Conservation (phyloP, 1,284 basidiomycete species). For the Sphagnurus paluster region DNA sequence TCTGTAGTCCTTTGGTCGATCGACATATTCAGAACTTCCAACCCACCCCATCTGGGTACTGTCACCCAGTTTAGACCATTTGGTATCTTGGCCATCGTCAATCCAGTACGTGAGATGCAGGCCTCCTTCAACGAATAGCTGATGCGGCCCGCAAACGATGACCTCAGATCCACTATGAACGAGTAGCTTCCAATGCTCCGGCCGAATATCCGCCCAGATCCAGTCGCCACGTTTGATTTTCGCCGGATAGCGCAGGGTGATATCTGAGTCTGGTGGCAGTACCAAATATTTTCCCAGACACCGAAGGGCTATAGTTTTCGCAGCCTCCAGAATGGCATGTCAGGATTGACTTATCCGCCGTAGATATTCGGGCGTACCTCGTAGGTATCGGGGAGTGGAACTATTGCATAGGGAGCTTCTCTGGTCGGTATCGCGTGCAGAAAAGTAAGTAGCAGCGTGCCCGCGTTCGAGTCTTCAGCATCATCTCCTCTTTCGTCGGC, state of each 20-base stretch:
- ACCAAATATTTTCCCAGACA: constrained; percentile 10
- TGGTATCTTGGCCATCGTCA: not conserved
- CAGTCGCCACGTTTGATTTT: constrained; percentile 3
- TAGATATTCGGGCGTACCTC: too few relatives aligned
- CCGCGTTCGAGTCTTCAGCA: not conserved
- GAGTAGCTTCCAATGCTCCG: constrained; percentile 7
- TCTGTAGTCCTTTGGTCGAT: too few relatives aligned
- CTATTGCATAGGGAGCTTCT: constrained; percentile 11
- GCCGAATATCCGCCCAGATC: constrained; percentile 4
- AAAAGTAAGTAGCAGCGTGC: constrained; percentile 3
- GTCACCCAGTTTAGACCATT: not conserved
- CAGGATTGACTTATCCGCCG: too few relatives aligned
- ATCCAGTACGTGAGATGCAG: constrained; percentile 4
- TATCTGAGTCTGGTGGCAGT: not conserved
- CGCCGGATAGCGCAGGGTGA: constrained; percentile 8
- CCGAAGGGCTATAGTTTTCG: constrained; percentile 5
- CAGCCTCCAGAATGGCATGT: too few relatives aligned
- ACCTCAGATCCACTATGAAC: too few relatives aligned
- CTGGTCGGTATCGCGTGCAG: constrained; percentile 1
- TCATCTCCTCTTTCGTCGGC: too few relatives aligned
- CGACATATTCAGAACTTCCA: not conserved
- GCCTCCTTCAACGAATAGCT: constrained; percentile 7
- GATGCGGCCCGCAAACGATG: too few relatives aligned
- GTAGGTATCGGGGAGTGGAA: constrained; percentile 17
- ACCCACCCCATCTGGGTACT: not conserved